Conservation (phyloP, 2,329 filamentous ascomycete species). For the Seiridium unicorne region DNA sequence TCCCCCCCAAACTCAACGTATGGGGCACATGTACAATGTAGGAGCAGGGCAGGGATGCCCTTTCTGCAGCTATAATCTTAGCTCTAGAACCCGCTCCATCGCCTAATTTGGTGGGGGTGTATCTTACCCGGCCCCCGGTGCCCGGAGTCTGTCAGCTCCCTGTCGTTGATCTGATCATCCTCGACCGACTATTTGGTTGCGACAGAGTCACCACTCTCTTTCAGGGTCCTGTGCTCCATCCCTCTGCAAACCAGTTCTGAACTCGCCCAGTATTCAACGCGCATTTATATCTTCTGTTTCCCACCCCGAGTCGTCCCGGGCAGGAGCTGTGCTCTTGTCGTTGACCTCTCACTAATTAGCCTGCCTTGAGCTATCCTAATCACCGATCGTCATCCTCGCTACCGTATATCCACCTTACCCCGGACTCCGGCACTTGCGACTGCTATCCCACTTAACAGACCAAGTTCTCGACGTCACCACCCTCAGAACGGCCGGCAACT, state of each 20-base stretch:
- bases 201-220: neutral
- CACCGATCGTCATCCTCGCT: neutral
- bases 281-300: no score
- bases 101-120: neutral
- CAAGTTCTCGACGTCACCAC: neutral
- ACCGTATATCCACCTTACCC: neutral
- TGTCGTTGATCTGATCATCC: neutral
- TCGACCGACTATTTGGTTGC: slow-evolving; percentile 3
- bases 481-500: slow-evolving; percentile 17
- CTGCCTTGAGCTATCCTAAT: no score
- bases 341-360: no score
- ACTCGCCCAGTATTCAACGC: no score
- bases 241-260: neutral
- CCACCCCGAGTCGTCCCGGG: no score
- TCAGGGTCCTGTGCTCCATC: neutral
- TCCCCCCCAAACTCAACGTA: neutral
- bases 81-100: neutral
- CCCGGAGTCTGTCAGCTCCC: neutral
- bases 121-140: neutral
- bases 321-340: neutral
- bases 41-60: slow-evolving; percentile 4
- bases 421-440: no score
- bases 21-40: neutral
- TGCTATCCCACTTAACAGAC: no score
- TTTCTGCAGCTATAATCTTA: slow-evolving; percentile 1